These are phyloP conservation scores for Candida railenensis DNA, from an alignment of 805 yeast species.

Conservation along the genomic window DNA sequence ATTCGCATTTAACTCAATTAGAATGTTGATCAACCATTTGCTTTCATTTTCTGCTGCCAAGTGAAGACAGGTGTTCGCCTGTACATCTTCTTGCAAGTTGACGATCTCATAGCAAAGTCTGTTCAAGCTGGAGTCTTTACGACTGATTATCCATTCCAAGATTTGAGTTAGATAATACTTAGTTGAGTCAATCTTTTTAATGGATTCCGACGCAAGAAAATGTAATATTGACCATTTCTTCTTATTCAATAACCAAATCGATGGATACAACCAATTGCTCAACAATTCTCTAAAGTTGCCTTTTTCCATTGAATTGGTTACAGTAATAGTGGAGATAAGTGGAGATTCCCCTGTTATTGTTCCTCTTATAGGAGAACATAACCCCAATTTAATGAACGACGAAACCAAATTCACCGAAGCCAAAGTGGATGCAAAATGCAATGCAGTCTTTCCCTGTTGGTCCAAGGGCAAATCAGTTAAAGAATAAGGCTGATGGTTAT, in stretches of 20 bases:
- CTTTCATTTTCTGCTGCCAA: slow-evolving; percentile 39
- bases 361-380: slow-evolving; percentile 41
- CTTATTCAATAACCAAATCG: slow-evolving; percentile 45
- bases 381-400: slow-evolving; percentile 30
- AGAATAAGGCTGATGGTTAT: background rate
- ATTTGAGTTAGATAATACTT: slow-evolving; percentile 36
- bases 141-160: slow-evolving; percentile 25
- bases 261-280: slow-evolving; percentile 66
- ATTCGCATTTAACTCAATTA: slow-evolving; percentile 42
- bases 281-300: slow-evolving; percentile 71
- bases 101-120: slow-evolving; percentile 19
- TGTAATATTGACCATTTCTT: slow-evolving; percentile 81
- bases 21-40: slow-evolving; percentile 36
- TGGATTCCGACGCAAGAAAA: slow-evolving; percentile 63
- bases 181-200: slow-evolving; percentile 30
- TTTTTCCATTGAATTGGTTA: slow-evolving; percentile 77
- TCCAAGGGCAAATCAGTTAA: slow-evolving; percentile 37
- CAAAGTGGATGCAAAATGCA: slow-evolving; percentile 43
- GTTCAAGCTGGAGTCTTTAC: slow-evolving; percentile 9
- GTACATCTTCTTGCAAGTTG: slow-evolving; percentile 33
- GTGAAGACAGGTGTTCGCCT: slow-evolving; percentile 40
- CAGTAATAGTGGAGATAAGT: slow-evolving; percentile 73
- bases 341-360: slow-evolving; percentile 38
- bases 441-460: slow-evolving; percentile 38
- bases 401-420: slow-evolving; percentile 36